These are phyloP conservation scores for Starmerella potacharoeniae DNA, from an alignment of 805 yeast genomes.

Conservation along the genomic window DNA sequence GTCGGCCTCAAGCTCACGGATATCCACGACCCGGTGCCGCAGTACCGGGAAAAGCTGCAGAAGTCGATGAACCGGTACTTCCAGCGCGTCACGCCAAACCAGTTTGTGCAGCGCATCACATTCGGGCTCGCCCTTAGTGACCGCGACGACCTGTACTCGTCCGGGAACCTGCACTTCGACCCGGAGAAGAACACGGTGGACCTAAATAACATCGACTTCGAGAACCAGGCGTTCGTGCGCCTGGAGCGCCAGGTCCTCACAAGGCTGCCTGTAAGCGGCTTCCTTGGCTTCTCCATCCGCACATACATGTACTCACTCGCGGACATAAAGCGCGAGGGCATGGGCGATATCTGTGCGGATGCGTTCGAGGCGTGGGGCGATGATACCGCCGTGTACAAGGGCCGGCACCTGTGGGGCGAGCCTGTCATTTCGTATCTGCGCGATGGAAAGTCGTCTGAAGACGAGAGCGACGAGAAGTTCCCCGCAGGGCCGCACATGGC, in stretches of 20 bases:
- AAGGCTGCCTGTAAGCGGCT: slow-evolving; percentile 39
- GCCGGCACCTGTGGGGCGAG: slow-evolving; percentile 52
- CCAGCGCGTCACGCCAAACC: slow-evolving; percentile 40
- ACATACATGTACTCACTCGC: slow-evolving; percentile 46
- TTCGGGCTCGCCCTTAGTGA: slow-evolving; percentile 40
- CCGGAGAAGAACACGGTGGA: slow-evolving; percentile 10
- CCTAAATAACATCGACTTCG: slow-evolving; percentile 30
- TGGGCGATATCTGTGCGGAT: slow-evolving; percentile 42
- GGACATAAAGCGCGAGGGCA: slow-evolving; percentile 36
- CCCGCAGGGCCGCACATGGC: neutral
- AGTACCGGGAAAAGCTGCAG: slow-evolving; percentile 44
- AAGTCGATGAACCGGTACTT: slow-evolving; percentile 61
- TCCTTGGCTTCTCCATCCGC: slow-evolving; percentile 41
- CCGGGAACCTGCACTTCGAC: slow-evolving; percentile 6
- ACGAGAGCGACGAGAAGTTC: neutral
- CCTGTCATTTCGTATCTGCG: slow-evolving; percentile 6
- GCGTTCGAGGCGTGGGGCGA: slow-evolving; percentile 57
- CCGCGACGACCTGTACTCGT: slow-evolving; percentile 6
- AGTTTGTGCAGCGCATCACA: slow-evolving; percentile 51
- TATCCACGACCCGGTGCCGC: slow-evolving; percentile 67
- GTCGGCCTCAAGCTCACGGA: slow-evolving; percentile 44
- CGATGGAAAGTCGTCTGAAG: neutral
- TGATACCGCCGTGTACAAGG: slow-evolving; percentile 49
- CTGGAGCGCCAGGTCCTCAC: slow-evolving; percentile 49
- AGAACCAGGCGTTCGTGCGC: slow-evolving; percentile 39